A percentile compares a stretch with the other conserved stretches of the same genome.
phyloP scores from a whole-genome alignment of 768 basidiomycete genomes.

The Termitomyces sp. region DNA sequence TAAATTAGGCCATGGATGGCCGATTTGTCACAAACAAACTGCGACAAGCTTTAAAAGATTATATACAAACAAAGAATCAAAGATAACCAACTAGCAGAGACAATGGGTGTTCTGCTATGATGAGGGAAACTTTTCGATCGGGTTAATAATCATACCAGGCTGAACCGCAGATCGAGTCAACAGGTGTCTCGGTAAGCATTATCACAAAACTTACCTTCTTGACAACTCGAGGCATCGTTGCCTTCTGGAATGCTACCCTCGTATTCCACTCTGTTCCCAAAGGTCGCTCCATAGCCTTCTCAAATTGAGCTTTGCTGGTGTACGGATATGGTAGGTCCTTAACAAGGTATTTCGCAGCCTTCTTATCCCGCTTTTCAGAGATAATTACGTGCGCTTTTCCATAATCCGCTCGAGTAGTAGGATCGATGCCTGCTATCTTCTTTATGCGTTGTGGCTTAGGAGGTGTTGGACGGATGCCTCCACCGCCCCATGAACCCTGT shows the following conservation, averaged over 20 bases:
- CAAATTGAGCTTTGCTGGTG: slow-evolving; percentile 90
- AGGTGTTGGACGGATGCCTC: slow-evolving; percentile 53
- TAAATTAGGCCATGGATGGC: no score
- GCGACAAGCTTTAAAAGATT: no score
- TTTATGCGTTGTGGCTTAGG: slow-evolving; percentile 74
- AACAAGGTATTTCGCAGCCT: slow-evolving; percentile 82
- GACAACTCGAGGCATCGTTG: slow-evolving; percentile 77
- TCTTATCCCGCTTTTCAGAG: slow-evolving; percentile 93
- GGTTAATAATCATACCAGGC: slow-evolving; percentile 13
- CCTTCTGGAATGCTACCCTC: slow-evolving; percentile 74
- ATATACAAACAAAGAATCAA: no score
- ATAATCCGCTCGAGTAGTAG: slow-evolving; percentile 76
- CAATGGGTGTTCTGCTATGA: not conserved
- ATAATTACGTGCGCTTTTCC: slow-evolving; percentile 88
- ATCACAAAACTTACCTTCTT: slow-evolving; percentile 63
- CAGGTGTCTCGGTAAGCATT: not conserved
- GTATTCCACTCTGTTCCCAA: slow-evolving; percentile 95
- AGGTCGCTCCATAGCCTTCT: slow-evolving; percentile 74
- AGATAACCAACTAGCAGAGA: not conserved
- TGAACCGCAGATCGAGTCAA: not conserved
- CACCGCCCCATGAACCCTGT: slow-evolving; percentile 91
- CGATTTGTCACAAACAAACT: no score
- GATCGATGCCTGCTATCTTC: slow-evolving; percentile 76
- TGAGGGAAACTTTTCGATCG: slow-evolving; percentile 10
- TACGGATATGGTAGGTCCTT: slow-evolving; percentile 94